Base-by-base conservation (phyloP, 805 yeast species). In the Zygotorulaspora florentina region DNA sequence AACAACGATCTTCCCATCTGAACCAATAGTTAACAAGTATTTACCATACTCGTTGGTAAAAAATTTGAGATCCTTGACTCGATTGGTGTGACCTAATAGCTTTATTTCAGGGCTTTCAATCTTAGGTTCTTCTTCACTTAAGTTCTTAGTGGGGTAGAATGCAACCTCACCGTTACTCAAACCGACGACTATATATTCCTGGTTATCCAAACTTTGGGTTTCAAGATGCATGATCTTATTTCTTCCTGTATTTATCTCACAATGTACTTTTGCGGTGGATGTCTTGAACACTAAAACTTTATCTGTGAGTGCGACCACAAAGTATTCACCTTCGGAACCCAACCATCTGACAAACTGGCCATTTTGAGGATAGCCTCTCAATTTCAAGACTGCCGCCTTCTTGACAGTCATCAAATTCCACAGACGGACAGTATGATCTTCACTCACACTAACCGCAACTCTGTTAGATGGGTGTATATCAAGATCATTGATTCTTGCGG, bases 401-500 rank as follows among this genome's bases (percentile, higher is more conserved):
- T 87, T 86, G 11, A 88, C 93, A 1, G 97, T 91, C 98, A 93
- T 91, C 54, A 93, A 72, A 62, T 93, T 93, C 99, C 99, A 93
- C 47, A 93, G 73, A 59, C 91, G 74, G 30, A 93, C 75, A 6
- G 95, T 85, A 51, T 79, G 78, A 65, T 93, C 99, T 25, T 77
- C 81, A 47, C 95, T 87, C 3, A 89, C 96, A 49, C 95, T 84
- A 23, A 93, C 77, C 5, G 97, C 97, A 46, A 93, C 80, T 67
- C 87, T 77, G 11, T 96, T 96, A 3, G 88, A 74, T 13, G 95
- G 95, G 65, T 93, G 99, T 31, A 93, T 85, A 25, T 89, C 85
- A 35, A 93, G 59, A 64, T 89, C 98, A 54, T 84, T 85, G 35
- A 93, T 77, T 43, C 85, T 74, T n/a, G 80, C 91, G 36, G 75